Evolutionary conservation across 345 rosid species (phyloP).

Genomic region (Gossypioides kirkii): DNA sequence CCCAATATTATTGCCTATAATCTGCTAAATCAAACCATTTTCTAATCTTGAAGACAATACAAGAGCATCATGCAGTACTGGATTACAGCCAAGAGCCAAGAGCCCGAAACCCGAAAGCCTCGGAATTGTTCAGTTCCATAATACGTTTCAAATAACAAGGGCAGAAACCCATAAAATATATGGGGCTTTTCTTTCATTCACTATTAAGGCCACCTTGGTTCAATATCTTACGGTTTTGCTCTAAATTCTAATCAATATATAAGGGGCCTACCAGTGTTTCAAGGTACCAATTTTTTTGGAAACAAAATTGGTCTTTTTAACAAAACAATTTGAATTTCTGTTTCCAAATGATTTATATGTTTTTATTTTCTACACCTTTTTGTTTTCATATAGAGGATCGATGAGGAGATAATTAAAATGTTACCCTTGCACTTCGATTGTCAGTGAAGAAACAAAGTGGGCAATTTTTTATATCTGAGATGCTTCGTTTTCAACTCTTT

Average conservation of each 20-base stretch:
- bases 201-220: not conserved
- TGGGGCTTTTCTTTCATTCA: not conserved
- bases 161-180: not conserved
- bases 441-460: conserved; percentile 51
- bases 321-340: not conserved
- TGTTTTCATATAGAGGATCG: conserved; percentile 5
- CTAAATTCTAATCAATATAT: not conserved
- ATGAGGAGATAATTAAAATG: conserved; percentile 17
- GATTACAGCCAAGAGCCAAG: not conserved
- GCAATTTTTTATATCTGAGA: conserved; percentile 30
- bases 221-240: conserved; percentile 1
- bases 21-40: not conserved
- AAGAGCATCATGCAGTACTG: not conserved
- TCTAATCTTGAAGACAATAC: not conserved
- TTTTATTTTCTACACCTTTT: not conserved
- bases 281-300: not conserved
- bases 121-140: not conserved
- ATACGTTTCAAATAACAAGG: not conserved
- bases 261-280: not conserved
- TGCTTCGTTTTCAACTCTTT: conserved; percentile 15
- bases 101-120: not conserved
- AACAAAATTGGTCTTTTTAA: not conserved
- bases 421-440: conserved; percentile 77
- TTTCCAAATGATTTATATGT: not conserved
- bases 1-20: too few species aligned